Evolutionary conservation across 768 basidiomycete species (phyloP).

Genomic region (Calocybe indica): DNA sequence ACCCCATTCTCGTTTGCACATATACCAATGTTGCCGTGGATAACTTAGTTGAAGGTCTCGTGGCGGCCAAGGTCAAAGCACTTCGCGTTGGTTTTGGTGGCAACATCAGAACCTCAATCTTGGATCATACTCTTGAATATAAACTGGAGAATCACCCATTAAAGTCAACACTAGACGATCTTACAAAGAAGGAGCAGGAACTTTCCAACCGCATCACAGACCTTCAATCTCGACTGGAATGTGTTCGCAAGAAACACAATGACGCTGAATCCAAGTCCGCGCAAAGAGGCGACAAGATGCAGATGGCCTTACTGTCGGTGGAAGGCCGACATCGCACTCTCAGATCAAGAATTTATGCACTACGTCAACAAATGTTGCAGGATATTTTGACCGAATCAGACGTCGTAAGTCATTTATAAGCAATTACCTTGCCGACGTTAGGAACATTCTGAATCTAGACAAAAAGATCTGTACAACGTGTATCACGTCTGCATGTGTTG

Average conservation of each 20-base stretch:
- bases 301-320: conserved; percentile 19
- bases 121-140: conserved; percentile 54
- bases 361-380: conserved; percentile 57
- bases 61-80: conserved; percentile 55
- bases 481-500: conserved; percentile 64
- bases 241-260: conserved; percentile 12
- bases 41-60: conserved; percentile 77
- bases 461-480: conserved; percentile 81
- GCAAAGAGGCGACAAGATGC: conserved; percentile 26
- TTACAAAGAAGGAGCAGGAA: conserved; percentile 32
- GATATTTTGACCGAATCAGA: conserved; percentile 64
- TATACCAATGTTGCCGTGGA: conserved; percentile 94
- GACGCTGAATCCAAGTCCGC: conserved; percentile 5
- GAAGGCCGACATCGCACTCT: conserved; percentile 19
- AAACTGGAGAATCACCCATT: conserved; percentile 59
- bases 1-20: conserved; percentile 86
- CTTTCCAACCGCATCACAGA: conserved; percentile 16
- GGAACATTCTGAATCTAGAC: neutral
- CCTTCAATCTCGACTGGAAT: conserved; percentile 15
- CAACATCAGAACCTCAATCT: conserved; percentile 51
- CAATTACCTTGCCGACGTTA: conserved; percentile 1
- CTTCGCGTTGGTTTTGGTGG: conserved; percentile 69
- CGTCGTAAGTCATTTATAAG: conserved; percentile 46
- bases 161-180: conserved; percentile 33
- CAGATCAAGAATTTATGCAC: conserved; percentile 41